Evolutionary conservation across 352 stramenopile genomes (phyloP), one percentile per base, ranked within the genome.

Genomic region (Phytophthora pisi): DNA sequence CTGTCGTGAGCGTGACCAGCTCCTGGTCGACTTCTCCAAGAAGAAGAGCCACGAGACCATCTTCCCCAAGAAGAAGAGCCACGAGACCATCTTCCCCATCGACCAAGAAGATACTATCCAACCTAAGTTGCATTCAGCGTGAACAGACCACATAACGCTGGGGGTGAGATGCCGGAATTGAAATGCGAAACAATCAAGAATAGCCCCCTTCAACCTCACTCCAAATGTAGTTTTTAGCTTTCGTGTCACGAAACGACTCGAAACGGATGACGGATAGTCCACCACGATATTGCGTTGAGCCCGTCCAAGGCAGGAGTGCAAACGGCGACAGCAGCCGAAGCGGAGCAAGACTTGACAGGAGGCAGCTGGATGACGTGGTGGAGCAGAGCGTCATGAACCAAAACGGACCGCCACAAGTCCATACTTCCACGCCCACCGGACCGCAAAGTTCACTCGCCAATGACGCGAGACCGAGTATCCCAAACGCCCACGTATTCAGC

Each of bases 1-100:
- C 51, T 84, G 75, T 60, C 66, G 77, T 0, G 79, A 90, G 45
- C 66, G 82, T 10, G 81, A 89, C 62, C 70, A 65, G 38, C 62
- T 86, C 34, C 56, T 61, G 20, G 24, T 54, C 11, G 66, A 73
- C 18, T 59, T 57, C 15, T 50, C 51, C 26, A 66, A 66, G 10
- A 70, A 66, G 10, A 69, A 60, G 9, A 74, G 57, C 15, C 65
- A 55, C 20, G 20, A 20, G 20, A 20, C 20, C 20, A 20, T 20
- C 1, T 20, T 20, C 20, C 20, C n/a, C 43, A 67, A 16, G 74
- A 78, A 34, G 40, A 73, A 60, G 9, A 74, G 57, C 15, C 65
- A 55, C 20, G 20, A 20, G 20, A 20, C 20, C 20, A 20, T 20
- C 1, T 20, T 20, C 20, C 20, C 20, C 20, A 20, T 84, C n/a